phyloP scores from a whole-genome alignment of 441 rosid species.

The Gossypium lobatum region DNA sequence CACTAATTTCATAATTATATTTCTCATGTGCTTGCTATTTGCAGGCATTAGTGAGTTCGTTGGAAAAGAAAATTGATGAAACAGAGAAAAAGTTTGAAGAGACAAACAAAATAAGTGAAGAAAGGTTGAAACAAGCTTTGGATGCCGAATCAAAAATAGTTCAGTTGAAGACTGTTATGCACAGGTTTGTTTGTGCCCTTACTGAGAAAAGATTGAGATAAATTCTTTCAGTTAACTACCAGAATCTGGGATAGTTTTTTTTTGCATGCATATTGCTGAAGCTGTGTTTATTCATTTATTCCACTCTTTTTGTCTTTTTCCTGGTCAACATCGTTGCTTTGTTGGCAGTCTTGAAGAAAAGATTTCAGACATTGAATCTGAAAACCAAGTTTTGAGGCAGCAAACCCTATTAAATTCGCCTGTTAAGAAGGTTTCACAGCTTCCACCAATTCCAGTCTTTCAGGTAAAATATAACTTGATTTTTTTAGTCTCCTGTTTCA shows the following conservation, averaged over 20 bases:
- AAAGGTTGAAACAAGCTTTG: conserved; percentile 83
- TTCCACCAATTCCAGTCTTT: conserved; percentile 42
- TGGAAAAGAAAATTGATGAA: conserved; percentile 80
- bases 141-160: conserved; percentile 85
- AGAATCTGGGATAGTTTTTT: background rate
- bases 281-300: background rate
- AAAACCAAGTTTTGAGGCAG: conserved; percentile 72
- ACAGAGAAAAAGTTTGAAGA: conserved; percentile 84
- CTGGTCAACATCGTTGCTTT: conserved; percentile 16
- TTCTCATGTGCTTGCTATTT: conserved; percentile 16
- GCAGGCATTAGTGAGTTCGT: conserved; percentile 71
- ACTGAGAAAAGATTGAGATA: background rate
- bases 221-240: background rate
- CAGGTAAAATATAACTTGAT: conserved; percentile 30
- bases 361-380: conserved; percentile 77
- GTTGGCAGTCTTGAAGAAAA: conserved; percentile 85
- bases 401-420: conserved; percentile 54
- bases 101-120: conserved; percentile 77
- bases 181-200: conserved; percentile 43
- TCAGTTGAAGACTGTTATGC: conserved; percentile 82
- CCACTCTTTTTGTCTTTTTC: background rate
- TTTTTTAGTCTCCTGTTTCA: background rate
- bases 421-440: conserved; percentile 47
- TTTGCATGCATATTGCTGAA: background rate
- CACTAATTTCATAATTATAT: background rate